Conservation (phyloP, 2,329 filamentous ascomycete genomes). For the Colletotrichum chrysophilum region DNA sequence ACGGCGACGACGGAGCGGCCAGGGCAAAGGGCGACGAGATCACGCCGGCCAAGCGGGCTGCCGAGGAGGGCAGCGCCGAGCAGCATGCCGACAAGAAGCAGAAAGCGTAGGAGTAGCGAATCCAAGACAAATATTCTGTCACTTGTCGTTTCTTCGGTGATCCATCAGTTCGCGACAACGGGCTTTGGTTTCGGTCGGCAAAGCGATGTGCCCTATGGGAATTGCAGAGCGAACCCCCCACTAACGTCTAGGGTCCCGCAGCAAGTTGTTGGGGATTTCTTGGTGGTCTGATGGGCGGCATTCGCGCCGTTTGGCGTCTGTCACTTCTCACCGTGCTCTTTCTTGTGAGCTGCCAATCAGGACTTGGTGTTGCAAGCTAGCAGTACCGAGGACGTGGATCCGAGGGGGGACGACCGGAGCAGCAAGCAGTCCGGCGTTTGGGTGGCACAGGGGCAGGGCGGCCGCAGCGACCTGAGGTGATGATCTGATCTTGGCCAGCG, state of each 20-base stretch:
- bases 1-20: constrained; percentile 13
- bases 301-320: neutral
- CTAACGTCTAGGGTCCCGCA: neutral
- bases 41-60: constrained; percentile 18
- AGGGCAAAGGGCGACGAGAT: constrained; percentile 8
- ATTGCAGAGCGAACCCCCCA: neutral
- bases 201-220: neutral
- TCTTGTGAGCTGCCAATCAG: neutral
- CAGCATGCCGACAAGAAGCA: constrained; percentile 21
- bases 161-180: neutral
- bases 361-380: neutral
- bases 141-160: neutral
- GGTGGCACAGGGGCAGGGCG: neutral
- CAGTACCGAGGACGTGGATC: neutral
- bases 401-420: neutral
- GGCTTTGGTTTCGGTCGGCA: neutral
- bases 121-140: neutral
- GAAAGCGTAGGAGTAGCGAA: neutral
- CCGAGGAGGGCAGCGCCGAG: constrained; percentile 20
- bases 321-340: neutral
- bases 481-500: neutral
- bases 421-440: neutral
- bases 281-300: neutral
- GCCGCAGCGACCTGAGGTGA: neutral
- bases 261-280: neutral